Conservation (phyloP, 106 monocot species). For the Phalaenopsis aphrodite region DNA sequence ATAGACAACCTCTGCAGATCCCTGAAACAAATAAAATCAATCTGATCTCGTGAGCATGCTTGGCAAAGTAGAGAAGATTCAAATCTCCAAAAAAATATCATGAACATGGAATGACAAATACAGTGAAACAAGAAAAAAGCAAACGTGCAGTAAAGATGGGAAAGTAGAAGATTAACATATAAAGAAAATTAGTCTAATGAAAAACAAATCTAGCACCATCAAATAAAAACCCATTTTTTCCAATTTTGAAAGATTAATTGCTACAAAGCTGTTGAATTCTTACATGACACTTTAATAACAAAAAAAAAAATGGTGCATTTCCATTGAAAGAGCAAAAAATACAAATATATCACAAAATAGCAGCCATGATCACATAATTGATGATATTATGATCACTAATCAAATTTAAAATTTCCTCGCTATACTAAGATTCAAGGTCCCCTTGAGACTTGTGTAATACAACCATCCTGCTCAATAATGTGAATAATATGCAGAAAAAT, state of each 20-base stretch:
- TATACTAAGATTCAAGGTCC: too few relatives aligned
- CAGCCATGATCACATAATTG: too few relatives aligned
- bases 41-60: neutral
- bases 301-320: neutral
- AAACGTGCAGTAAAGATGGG: neutral
- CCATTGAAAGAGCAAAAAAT: neutral
- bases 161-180: neutral
- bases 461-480: too few relatives aligned
- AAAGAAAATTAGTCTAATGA: neutral
- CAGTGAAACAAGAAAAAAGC: neutral
- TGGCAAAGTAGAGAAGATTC: neutral
- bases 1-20: conserved; percentile 86
- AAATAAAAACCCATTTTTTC: neutral
- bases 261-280: neutral
- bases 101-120: neutral
- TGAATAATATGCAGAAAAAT: too few relatives aligned
- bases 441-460: too few relatives aligned
- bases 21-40: conserved; percentile 36
- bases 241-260: neutral
- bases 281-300: neutral
- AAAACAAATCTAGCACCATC: neutral
- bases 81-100: neutral
- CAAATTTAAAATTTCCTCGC: too few relatives aligned
- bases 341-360: too few relatives aligned
- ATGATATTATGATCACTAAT: too few relatives aligned